These are phyloP conservation scores for Domatiomyces catenatus DNA, from an alignment of 2,329 filamentous ascomycete species.

Conservation along the genomic window DNA sequence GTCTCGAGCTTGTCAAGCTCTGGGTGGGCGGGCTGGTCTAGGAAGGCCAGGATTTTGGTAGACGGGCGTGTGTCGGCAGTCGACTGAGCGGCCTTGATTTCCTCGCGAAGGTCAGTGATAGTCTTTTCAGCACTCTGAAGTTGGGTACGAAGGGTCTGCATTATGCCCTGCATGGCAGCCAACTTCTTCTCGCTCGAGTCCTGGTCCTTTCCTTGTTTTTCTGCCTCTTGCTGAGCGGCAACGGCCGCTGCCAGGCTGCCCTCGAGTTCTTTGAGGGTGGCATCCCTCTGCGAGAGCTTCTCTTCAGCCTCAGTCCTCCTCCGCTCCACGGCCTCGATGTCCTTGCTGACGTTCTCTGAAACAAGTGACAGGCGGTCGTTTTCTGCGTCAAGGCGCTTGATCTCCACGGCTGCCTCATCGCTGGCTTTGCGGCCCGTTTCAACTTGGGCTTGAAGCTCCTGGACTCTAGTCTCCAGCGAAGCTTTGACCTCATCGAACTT, in stretches of 20 bases:
- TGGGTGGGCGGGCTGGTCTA: slow-evolving; percentile 7
- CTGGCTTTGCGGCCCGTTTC: slow-evolving; percentile 14
- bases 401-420: slow-evolving; percentile 23
- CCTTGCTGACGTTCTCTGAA: slow-evolving; percentile 23
- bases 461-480: slow-evolving; percentile 26
- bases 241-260: slow-evolving; percentile 15
- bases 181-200: slow-evolving; percentile 35
- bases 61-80: slow-evolving; percentile 9
- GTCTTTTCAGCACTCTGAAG: slow-evolving; percentile 38
- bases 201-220: slow-evolving; percentile 20
- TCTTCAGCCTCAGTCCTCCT: slow-evolving; percentile 16
- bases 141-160: slow-evolving; percentile 39
- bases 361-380: slow-evolving; percentile 28
- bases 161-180: slow-evolving; percentile 39
- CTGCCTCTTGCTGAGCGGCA: slow-evolving; percentile 12
- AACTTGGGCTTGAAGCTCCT: slow-evolving; percentile 27
- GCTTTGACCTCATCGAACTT: slow-evolving; percentile 31
- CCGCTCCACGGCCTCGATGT: slow-evolving; percentile 17
- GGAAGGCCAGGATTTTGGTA: slow-evolving; percentile 11
- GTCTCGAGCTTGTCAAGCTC: slow-evolving; percentile 8
- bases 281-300: slow-evolving; percentile 21
- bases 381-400: slow-evolving; percentile 24
- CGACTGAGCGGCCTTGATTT: slow-evolving; percentile 16
- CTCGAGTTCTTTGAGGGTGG: slow-evolving; percentile 17
- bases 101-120: slow-evolving; percentile 30